Evolutionary conservation across 495 filamentous ascomycete species (phyloP).

Genomic region (Daldinia grandis): DNA sequence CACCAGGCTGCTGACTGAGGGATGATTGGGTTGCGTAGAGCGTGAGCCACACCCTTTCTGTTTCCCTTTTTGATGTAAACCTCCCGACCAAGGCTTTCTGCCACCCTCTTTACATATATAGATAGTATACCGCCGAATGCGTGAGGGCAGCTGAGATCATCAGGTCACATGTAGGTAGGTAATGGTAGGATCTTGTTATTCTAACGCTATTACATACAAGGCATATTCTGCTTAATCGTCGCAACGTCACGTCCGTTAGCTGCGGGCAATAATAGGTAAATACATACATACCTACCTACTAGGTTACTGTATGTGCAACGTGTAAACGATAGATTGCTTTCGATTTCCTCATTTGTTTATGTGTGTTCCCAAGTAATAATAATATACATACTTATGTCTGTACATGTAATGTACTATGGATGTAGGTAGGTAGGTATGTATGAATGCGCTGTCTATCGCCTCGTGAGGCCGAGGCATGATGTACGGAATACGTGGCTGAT

Average conservation of each 20-base stretch:
- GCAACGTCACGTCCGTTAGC: constrained; percentile 33
- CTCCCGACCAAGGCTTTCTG: background rate
- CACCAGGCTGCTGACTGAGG: background rate
- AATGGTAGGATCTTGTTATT: background rate
- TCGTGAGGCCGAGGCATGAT: constrained; percentile 21
- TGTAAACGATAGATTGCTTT: constrained; percentile 25
- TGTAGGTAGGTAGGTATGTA: too few species aligned
- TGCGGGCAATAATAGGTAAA: background rate
- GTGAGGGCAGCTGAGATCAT: constrained; percentile 1
- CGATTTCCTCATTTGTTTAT: constrained; percentile 26
- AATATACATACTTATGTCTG: background rate
- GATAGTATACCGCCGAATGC: constrained; percentile 24
- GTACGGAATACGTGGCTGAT: constrained; percentile 29
- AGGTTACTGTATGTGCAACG: constrained; percentile 22
- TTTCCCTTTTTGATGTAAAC: constrained; percentile 14
- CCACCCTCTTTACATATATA: background rate
- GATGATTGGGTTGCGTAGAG: constrained; percentile 15
- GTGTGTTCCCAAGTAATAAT: background rate
- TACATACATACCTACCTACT: too few species aligned
- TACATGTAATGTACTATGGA: constrained; percentile 13
- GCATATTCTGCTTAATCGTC: background rate
- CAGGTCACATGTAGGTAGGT: too few species aligned
- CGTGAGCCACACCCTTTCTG: constrained; percentile 28
- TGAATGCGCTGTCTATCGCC: constrained; percentile 27
- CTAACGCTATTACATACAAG: constrained; percentile 8